These are phyloP conservation scores for Stromatinia cepivora DNA, from an alignment of 2,329 filamentous ascomycete species.

Conservation along the genomic window DNA sequence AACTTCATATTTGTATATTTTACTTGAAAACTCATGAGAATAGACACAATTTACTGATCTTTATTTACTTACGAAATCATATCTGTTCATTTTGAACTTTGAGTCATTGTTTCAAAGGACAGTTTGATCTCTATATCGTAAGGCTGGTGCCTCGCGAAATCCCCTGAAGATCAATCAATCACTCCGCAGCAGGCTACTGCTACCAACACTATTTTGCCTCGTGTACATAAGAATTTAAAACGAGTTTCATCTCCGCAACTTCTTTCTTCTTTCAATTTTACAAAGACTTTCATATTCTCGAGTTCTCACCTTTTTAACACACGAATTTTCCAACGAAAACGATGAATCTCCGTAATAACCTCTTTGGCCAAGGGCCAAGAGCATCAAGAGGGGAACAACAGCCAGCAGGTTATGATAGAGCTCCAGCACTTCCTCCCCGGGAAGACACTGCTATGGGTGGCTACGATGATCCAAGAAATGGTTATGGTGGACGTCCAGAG, in stretches of 20 bases:
- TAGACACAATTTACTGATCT: background rate
- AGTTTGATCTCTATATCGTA: slow-evolving; percentile 8
- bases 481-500: slow-evolving; percentile 37
- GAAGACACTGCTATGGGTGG: slow-evolving; percentile 39
- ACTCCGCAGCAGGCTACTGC: slow-evolving; percentile 16
- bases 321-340: slow-evolving; percentile 20
- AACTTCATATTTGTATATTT: slow-evolving; percentile 33
- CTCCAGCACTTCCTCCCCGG: slow-evolving; percentile 41
- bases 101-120: slow-evolving; percentile 25
- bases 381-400: slow-evolving; percentile 33
- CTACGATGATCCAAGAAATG: slow-evolving; percentile 37
- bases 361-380: slow-evolving; percentile 47
- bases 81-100: slow-evolving; percentile 26
- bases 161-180: slow-evolving; percentile 9
- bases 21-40: background rate
- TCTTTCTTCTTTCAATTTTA: background rate
- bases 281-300: background rate
- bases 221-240: slow-evolving; percentile 19
- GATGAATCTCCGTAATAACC: slow-evolving; percentile 46
- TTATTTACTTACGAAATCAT: slow-evolving; percentile 21
- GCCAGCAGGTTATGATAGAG: slow-evolving; percentile 39
- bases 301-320: background rate
- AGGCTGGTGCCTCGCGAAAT: slow-evolving; percentile 20
- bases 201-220: slow-evolving; percentile 10
- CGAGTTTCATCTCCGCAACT: slow-evolving; percentile 5